Percentiles rank a stretch among this genome's conserved stretches.
phyloP scores from a whole-genome alignment of 2,329 filamentous ascomycete species.

The Neocucurbitaria cava region DNA sequence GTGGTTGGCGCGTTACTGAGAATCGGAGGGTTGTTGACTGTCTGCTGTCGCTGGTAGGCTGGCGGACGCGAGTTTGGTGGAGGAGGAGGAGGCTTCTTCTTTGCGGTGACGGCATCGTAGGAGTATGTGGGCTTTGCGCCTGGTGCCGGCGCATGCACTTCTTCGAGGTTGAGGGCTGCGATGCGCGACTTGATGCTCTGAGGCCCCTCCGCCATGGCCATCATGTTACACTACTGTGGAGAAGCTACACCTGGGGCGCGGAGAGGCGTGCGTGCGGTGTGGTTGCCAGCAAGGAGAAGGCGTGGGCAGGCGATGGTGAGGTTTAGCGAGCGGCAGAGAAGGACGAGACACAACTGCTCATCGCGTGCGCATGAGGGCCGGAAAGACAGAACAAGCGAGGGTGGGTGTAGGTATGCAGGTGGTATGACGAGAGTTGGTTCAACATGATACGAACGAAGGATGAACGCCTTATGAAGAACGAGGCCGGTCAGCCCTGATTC shows the following conservation, averaged over 20 bases:
- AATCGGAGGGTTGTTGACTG: constrained; percentile 51
- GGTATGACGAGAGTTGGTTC: not conserved
- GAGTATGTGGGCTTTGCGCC: constrained; percentile 43
- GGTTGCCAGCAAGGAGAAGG: constrained; percentile 13
- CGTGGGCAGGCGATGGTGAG: constrained; percentile 7
- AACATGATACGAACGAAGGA: not conserved
- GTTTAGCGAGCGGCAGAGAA: not conserved
- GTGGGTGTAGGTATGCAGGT: not conserved
- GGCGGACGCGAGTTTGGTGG: constrained; percentile 48
- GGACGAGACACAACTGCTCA: constrained; percentile 5
- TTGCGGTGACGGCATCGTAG: constrained; percentile 42
- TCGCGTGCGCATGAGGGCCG: not conserved
- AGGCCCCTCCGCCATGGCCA: constrained; percentile 40
- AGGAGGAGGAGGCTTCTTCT: constrained; percentile 48
- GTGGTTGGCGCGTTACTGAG: constrained; percentile 45
- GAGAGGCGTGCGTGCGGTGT: constrained; percentile 4
- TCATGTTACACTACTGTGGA: constrained; percentile 14
- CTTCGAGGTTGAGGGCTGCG: constrained; percentile 56
- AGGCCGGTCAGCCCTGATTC: constrained; percentile 19
- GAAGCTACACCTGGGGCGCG: constrained; percentile 9
- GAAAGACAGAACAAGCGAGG: not conserved
- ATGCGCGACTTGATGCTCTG: constrained; percentile 55
- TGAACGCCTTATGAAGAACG: constrained; percentile 11
- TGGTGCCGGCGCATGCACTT: constrained; percentile 51
- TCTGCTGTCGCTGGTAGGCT: constrained; percentile 39